phyloP scores from a whole-genome alignment of 2,329 filamentous ascomycete species.

The Purpureocillium lavendulum region DNA sequence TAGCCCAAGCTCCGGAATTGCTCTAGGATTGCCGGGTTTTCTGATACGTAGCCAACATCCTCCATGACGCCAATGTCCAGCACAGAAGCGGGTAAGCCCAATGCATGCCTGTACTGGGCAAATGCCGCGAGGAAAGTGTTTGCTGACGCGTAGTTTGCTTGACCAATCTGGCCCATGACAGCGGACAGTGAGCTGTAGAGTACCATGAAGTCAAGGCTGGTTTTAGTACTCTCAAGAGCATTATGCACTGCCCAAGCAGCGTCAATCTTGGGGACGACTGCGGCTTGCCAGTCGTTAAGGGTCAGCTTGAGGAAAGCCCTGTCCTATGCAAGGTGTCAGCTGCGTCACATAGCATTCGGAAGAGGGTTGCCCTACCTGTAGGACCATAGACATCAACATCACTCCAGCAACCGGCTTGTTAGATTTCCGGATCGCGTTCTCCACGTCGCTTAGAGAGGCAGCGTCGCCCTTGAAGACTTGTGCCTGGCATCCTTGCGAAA shows the following conservation, averaged over 20 bases:
- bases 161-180: conserved; percentile 23
- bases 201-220: conserved; percentile 27
- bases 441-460: conserved; percentile 4
- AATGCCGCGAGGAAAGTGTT: conserved; percentile 31
- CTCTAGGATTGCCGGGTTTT: neutral
- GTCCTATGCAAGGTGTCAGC: conserved; percentile 1
- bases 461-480: conserved; percentile 11
- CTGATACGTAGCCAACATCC: conserved; percentile 24
- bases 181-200: conserved; percentile 25
- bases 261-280: conserved; percentile 19
- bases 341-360: too few species aligned
- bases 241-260: conserved; percentile 28
- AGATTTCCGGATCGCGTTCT: neutral
- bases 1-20: neutral
- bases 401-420: conserved; percentile 21
- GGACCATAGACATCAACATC: conserved; percentile 27
- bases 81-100: conserved; percentile 7
- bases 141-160: conserved; percentile 32
- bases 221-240: neutral
- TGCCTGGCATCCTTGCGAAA: conserved; percentile 8
- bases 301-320: conserved; percentile 22
- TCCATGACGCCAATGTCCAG: conserved; percentile 27
- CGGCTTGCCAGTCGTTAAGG: conserved; percentile 18
- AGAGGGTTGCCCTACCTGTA: conserved; percentile 1
- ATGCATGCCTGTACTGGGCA: conserved; percentile 20